A percentile compares a stretch with the other conserved stretches of the same genome.
phyloP scores from a whole-genome alignment of 2,329 filamentous ascomycete species.

The Colletotrichum sp. region DNA sequence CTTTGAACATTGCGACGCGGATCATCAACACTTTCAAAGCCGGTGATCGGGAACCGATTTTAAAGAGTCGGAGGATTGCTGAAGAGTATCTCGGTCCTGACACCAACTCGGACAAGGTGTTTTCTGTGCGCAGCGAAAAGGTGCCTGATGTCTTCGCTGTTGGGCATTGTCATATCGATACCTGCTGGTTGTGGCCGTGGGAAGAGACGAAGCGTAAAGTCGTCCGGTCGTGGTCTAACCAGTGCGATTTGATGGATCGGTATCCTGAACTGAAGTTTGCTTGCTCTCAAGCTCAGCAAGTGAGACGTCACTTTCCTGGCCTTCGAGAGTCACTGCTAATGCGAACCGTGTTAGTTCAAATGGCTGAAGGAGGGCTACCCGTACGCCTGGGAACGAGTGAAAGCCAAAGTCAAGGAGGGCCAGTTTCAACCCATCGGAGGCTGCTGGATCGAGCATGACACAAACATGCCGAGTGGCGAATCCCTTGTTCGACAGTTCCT shows the following conservation, averaged over 20 bases:
- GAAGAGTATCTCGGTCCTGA: constrained; percentile 63
- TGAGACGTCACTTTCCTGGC: constrained; percentile 24
- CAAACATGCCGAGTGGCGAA: constrained; percentile 71
- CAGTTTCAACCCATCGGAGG: constrained; percentile 71
- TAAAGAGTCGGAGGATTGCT: constrained; percentile 62
- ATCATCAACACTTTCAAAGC: constrained; percentile 71
- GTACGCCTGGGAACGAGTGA: constrained; percentile 68
- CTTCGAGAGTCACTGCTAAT: not conserved
- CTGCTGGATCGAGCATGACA: constrained; percentile 75
- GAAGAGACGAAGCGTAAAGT: constrained; percentile 74
- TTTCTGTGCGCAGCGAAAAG: constrained; percentile 50
- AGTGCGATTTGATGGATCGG: constrained; percentile 70
- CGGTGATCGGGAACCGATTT: constrained; percentile 60
- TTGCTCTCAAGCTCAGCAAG: constrained; percentile 65
- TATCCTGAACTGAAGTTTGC: constrained; percentile 72
- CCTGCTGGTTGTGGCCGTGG: constrained; percentile 75
- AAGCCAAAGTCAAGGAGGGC: constrained; percentile 69
- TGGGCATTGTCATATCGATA: constrained; percentile 74
- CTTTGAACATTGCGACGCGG: constrained; percentile 63
- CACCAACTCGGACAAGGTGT: constrained; percentile 65
- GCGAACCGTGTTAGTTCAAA: constrained; percentile 41
- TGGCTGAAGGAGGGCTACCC: constrained; percentile 72
- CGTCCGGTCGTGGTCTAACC: constrained; percentile 72
- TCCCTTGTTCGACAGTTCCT: constrained; percentile 71
- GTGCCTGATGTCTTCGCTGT: constrained; percentile 64